Percentiles rank a stretch among this genome's conserved stretches.
Conservation (phyloP, 306 rosid genomes). For the Lathyrus tuberosus region DNA sequence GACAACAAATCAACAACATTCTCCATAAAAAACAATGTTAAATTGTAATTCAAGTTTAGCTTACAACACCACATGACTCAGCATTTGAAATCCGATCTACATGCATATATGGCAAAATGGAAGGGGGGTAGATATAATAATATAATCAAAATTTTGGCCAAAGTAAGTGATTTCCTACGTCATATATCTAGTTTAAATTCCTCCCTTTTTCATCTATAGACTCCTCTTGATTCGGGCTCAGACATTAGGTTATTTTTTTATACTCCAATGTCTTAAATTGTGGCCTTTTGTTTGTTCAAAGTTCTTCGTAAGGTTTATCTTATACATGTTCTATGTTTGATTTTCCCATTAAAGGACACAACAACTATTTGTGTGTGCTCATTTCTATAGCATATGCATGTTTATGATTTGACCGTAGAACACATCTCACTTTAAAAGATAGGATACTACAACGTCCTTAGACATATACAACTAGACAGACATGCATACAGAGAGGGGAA, state of each 20-base stretch:
- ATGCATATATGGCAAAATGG: background rate
- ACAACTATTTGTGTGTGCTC: slow-evolving; percentile 1
- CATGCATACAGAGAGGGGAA: background rate
- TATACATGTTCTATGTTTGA: background rate
- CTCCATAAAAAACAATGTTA: no score
- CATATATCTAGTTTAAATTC: background rate
- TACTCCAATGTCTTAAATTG: slow-evolving; percentile 9
- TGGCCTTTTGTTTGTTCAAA: background rate
- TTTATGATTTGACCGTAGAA: slow-evolving; percentile 21
- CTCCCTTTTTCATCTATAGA: background rate
- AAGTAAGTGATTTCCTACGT: background rate
- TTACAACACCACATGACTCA: no score
- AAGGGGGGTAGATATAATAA: background rate
- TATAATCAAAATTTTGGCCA: slow-evolving; percentile 13
- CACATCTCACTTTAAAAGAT: slow-evolving; percentile 18
- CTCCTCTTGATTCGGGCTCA: background rate
- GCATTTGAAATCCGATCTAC: background rate
- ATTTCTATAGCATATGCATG: background rate
- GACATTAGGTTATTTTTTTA: background rate
- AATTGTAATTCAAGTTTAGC: no score
- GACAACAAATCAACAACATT: no score
- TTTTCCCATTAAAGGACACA: background rate
- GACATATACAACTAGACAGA: slow-evolving; percentile 3
- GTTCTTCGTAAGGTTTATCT: background rate
- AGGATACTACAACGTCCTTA: slow-evolving; percentile 16